phyloP scores from a whole-genome alignment of 2,329 filamentous ascomycete genomes.

The Rhexocercosporidium sp. region DNA sequence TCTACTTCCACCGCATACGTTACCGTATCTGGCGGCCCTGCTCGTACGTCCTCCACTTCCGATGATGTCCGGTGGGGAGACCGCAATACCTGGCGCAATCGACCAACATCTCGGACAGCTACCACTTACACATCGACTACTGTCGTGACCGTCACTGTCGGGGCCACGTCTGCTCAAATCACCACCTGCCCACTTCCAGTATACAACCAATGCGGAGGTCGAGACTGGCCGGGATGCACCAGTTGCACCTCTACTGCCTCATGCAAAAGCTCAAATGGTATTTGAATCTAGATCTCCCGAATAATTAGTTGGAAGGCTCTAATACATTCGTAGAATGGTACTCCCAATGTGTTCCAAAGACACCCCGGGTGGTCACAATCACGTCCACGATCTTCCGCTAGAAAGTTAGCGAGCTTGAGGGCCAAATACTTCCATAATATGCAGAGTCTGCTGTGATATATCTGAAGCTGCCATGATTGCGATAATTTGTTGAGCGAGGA shows the following conservation, averaged over 20 bases:
- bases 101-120: not conserved
- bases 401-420: not conserved
- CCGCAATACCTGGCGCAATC: not conserved
- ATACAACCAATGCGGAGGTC: constrained; percentile 28
- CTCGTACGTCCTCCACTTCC: constrained; percentile 6
- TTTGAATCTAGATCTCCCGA: not conserved
- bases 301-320: not conserved
- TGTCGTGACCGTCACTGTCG: constrained; percentile 2
- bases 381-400: constrained; percentile 18
- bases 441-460: not conserved
- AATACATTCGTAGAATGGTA: constrained; percentile 13
- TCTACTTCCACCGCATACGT: constrained; percentile 18
- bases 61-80: not conserved
- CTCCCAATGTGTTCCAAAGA: constrained; percentile 18
- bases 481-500: not conserved
- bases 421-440: not conserved
- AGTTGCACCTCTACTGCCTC: constrained; percentile 13
- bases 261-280: constrained; percentile 23
- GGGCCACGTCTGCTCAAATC: not conserved
- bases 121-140: constrained; percentile 17
- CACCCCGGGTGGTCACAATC: constrained; percentile 13
- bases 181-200: constrained; percentile 23
- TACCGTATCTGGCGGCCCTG: constrained; percentile 8
- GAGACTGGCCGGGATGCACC: constrained; percentile 24
- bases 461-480: not conserved